A percentile compares a stretch with the other conserved stretches of the same genome.
Evolutionary conservation across 1,284 basidiomycete genomes (phyloP).

Genomic region (Ganoderma resinaceum): DNA sequence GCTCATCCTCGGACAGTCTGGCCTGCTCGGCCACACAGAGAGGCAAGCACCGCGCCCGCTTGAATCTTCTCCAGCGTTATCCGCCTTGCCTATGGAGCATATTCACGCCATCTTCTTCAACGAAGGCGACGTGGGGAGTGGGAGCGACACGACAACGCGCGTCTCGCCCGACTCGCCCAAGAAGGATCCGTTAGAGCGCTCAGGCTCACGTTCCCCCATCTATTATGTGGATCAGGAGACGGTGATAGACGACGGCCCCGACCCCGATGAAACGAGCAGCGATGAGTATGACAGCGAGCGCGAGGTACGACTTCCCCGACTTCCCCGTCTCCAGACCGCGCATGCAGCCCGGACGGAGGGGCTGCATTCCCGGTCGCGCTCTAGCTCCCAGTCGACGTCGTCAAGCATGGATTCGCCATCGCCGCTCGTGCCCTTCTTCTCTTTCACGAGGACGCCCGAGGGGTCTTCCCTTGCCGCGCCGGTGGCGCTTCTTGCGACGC

Average conservation of each 20-base stretch:
- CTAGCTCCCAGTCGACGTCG: conserved; percentile 27
- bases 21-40: conserved; percentile 5
- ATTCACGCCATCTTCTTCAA: conserved; percentile 22
- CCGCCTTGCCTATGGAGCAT: conserved; percentile 20
- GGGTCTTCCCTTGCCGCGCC: conserved; percentile 76
- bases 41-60: conserved; percentile 8
- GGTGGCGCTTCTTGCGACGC: conserved; percentile 61
- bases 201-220: conserved; percentile 28
- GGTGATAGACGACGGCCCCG: conserved; percentile 17
- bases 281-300: conserved; percentile 24
- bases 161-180: conserved; percentile 38
- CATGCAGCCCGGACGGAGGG: not conserved
- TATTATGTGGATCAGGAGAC: conserved; percentile 21
- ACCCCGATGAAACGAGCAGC: conserved; percentile 27
- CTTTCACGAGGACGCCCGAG: conserved; percentile 77
- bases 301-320: conserved; percentile 12
- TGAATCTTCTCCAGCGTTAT: conserved; percentile 11
- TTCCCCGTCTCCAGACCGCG: conserved; percentile 24
- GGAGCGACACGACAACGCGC: conserved; percentile 38
- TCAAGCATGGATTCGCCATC: conserved; percentile 27
- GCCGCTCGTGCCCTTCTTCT: conserved; percentile 68
- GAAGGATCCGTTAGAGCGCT: conserved; percentile 27
- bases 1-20: conserved; percentile 51
- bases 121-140: conserved; percentile 34
- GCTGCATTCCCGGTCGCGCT: conserved; percentile 15